Conservation (phyloP, 257 asterid genomes). For the Solanum ossicruentum region DNA sequence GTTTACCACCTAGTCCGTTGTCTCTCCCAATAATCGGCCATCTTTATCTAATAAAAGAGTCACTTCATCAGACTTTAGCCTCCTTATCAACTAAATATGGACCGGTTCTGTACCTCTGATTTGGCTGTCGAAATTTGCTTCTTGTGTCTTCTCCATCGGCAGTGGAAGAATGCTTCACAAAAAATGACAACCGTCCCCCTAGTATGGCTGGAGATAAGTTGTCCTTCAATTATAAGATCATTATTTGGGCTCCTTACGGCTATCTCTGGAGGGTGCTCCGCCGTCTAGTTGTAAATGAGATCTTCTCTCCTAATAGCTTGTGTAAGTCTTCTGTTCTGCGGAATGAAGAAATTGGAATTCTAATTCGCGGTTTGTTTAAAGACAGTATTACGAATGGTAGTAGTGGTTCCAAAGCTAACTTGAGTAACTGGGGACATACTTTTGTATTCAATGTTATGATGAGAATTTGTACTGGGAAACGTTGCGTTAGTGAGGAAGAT, state of each 20-base stretch:
- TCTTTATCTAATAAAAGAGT: slow-evolving; percentile 29
- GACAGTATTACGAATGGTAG: neutral
- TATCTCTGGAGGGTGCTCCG: slow-evolving; percentile 32
- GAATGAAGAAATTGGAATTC: slow-evolving; percentile 13
- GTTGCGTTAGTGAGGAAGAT: slow-evolving; percentile 19
- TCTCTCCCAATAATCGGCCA: slow-evolving; percentile 49
- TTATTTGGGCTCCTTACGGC: slow-evolving; percentile 22
- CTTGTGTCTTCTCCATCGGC: slow-evolving; percentile 40
- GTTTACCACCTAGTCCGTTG: slow-evolving; percentile 31
- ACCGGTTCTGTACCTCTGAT: slow-evolving; percentile 23
- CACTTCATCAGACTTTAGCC: slow-evolving; percentile 22
- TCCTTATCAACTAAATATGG: slow-evolving; percentile 27
- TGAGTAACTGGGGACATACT: slow-evolving; percentile 11
- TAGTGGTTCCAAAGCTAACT: slow-evolving; percentile 5
- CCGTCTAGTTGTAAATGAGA: slow-evolving; percentile 8
- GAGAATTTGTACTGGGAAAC: slow-evolving; percentile 24
- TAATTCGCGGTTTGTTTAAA: slow-evolving; percentile 4
- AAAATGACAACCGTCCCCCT: slow-evolving; percentile 39
- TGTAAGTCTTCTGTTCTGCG: slow-evolving; percentile 18
- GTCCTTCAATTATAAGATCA: slow-evolving; percentile 18
- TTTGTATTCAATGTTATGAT: slow-evolving; percentile 20
- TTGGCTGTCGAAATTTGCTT: slow-evolving; percentile 23
- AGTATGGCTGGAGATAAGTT: slow-evolving; percentile 9
- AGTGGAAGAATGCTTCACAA: slow-evolving; percentile 46
- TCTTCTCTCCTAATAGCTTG: slow-evolving; percentile 27